A percentile compares a stretch with the other conserved stretches of the same genome.
These are phyloP conservation scores for Moniliophthora roreri DNA, from an alignment of 1,284 basidiomycete species.

Conservation along the genomic window DNA sequence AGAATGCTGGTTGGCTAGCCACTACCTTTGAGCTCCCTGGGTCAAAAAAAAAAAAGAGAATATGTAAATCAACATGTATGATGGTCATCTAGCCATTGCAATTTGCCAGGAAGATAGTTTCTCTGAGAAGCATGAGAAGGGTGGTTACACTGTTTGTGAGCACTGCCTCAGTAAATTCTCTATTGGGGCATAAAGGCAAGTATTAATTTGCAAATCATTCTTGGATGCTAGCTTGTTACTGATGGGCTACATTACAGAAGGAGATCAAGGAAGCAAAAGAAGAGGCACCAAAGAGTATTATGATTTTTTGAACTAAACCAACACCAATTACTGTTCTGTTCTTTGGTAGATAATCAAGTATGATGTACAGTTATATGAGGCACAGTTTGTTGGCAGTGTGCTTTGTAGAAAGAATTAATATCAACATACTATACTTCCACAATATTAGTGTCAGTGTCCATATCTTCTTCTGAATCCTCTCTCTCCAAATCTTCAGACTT, in stretches of 20 bases:
- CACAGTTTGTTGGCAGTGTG: too few relatives aligned
- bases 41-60: not conserved
- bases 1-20: not conserved
- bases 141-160: not conserved
- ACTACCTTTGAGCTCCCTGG: not conserved
- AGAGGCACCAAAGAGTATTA: not conserved
- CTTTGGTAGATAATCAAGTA: too few relatives aligned
- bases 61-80: not conserved
- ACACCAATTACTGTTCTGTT: too few relatives aligned
- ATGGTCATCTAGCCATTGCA: not conserved
- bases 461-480: too few relatives aligned
- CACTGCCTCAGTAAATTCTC: not conserved
- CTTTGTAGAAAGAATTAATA: too few relatives aligned
- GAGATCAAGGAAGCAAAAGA: not conserved
- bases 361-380: too few relatives aligned
- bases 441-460: too few relatives aligned
- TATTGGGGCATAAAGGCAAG: not conserved
- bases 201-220: not conserved
- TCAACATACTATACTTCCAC: too few relatives aligned
- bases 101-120: not conserved
- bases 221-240: not conserved
- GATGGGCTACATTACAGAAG: not conserved
- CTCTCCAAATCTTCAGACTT: too few relatives aligned
- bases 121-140: conserved; percentile 4
- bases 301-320: not conserved